A percentile compares a stretch with the other conserved stretches of the same genome.
Conservation (phyloP, 768 basidiomycete genomes). For the Lentinula boryana region DNA sequence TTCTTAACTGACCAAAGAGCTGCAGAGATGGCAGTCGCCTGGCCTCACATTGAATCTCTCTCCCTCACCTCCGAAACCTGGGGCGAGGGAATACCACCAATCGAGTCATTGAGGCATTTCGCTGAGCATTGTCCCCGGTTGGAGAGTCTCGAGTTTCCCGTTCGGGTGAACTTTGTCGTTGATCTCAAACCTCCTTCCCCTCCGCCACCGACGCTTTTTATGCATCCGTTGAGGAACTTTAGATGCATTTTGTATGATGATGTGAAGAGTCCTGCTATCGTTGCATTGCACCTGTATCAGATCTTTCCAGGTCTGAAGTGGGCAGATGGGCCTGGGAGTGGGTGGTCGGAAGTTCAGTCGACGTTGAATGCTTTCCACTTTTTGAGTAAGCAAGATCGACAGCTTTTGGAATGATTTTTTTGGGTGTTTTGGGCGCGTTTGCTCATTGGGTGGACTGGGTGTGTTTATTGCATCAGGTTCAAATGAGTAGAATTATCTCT, state of each 20-base stretch:
- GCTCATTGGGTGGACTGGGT: not conserved
- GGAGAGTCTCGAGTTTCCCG: not conserved
- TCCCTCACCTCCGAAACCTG: not conserved
- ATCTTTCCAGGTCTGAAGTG: not conserved
- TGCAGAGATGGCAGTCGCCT: not conserved
- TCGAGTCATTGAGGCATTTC: not conserved
- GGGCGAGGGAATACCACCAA: not conserved
- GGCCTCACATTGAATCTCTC: not conserved
- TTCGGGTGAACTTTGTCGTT: not conserved
- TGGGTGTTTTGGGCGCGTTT: not conserved
- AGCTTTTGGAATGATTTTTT: not conserved
- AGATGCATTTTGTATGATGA: slow-evolving; percentile 1
- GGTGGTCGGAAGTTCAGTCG: not conserved
- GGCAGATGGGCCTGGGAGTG: not conserved
- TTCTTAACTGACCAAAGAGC: not conserved
- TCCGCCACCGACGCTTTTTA: not conserved
- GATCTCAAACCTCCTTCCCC: not conserved
- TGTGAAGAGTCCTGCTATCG: not conserved
- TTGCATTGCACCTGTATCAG: not conserved
- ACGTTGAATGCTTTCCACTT: not conserved
- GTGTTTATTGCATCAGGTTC: not conserved
- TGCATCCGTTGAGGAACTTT: not conserved
- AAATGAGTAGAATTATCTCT: too few species aligned
- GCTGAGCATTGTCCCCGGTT: not conserved
- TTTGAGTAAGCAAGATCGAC: not conserved